A percentile compares a stretch with the other conserved stretches of the same genome.
Conservation (phyloP, 2,329 filamentous ascomycete species). For the Penicillium corylophilum region DNA sequence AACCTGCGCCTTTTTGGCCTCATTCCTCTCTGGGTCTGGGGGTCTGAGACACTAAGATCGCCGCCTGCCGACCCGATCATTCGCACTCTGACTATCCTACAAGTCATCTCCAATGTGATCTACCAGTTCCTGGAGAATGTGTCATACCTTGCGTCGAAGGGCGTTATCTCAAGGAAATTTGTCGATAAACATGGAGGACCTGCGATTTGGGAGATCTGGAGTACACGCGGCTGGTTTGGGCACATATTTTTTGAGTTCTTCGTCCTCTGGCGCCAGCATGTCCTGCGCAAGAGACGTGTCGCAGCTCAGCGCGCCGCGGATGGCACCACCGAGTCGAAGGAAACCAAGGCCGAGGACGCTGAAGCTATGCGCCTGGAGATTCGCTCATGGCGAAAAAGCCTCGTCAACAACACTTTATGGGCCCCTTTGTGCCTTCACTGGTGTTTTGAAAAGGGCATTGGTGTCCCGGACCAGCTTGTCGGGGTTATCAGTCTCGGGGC, state of each 20-base stretch:
- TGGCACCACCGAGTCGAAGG: constrained; percentile 14
- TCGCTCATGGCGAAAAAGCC: constrained; percentile 58
- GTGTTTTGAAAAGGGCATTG: constrained; percentile 66
- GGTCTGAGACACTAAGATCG: constrained; percentile 60
- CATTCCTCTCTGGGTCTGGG: constrained; percentile 75
- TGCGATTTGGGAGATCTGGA: constrained; percentile 66
- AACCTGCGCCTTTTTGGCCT: constrained; percentile 60
- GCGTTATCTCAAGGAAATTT: constrained; percentile 56
- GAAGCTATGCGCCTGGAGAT: constrained; percentile 42
- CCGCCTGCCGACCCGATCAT: constrained; percentile 46
- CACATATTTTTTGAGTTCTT: constrained; percentile 76
- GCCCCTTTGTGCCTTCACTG: constrained; percentile 82
- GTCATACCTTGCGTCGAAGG: constrained; percentile 72
- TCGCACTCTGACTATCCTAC: constrained; percentile 60
- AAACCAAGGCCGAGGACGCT: constrained; percentile 30
- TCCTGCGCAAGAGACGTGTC: constrained; percentile 32
- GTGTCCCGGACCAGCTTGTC: constrained; percentile 57
- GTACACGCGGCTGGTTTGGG: constrained; percentile 74
- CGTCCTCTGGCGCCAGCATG: constrained; percentile 55
- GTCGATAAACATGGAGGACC: constrained; percentile 52
- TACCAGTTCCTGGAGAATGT: constrained; percentile 84
- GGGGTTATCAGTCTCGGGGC: constrained; percentile 59
- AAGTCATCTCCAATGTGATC: constrained; percentile 64
- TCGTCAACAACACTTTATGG: constrained; percentile 72
- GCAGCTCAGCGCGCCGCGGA: constrained; percentile 21